Percentiles rank a stretch among this genome's conserved stretches.
Evolutionary conservation across 1,284 basidiomycete species (phyloP).

Genomic region (Sanghuangporus baumii): DNA sequence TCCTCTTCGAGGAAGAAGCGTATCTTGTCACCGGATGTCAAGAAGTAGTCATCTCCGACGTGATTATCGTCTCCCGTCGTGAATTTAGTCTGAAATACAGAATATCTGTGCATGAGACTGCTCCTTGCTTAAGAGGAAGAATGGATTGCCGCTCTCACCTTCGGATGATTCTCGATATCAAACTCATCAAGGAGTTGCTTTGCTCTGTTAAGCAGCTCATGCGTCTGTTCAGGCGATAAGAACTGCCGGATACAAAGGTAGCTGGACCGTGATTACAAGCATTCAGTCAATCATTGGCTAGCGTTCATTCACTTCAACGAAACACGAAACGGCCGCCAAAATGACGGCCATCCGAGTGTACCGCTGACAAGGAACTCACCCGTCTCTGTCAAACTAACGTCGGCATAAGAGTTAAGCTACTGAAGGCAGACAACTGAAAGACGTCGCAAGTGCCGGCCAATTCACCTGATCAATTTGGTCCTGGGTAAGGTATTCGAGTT

Average conservation of each 20-base stretch:
- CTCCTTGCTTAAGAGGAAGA: neutral
- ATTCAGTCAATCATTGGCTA: neutral
- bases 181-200: constrained; percentile 76
- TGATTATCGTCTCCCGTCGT: constrained; percentile 74
- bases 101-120: neutral
- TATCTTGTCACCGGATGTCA: constrained; percentile 89
- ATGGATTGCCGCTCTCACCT: constrained; percentile 40
- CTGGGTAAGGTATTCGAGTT: constrained; percentile 16
- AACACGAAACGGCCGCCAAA: too few relatives aligned
- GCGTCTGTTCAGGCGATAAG: constrained; percentile 28
- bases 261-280: neutral
- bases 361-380: neutral
- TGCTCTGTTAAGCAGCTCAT: constrained; percentile 62
- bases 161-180: constrained; percentile 71
- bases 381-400: constrained; percentile 17
- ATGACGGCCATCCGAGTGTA: too few relatives aligned
- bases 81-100: constrained; percentile 69
- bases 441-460: neutral
- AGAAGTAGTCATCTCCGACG: constrained; percentile 89
- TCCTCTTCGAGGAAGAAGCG: constrained; percentile 86
- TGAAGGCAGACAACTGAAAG: neutral
- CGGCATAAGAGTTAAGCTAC: neutral
- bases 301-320: neutral
- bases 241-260: constrained; percentile 15
- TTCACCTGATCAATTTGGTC: constrained; percentile 21